Evolutionary conservation across 2,329 filamentous ascomycete species (phyloP).

Genomic region (Trichoderma sp.): DNA sequence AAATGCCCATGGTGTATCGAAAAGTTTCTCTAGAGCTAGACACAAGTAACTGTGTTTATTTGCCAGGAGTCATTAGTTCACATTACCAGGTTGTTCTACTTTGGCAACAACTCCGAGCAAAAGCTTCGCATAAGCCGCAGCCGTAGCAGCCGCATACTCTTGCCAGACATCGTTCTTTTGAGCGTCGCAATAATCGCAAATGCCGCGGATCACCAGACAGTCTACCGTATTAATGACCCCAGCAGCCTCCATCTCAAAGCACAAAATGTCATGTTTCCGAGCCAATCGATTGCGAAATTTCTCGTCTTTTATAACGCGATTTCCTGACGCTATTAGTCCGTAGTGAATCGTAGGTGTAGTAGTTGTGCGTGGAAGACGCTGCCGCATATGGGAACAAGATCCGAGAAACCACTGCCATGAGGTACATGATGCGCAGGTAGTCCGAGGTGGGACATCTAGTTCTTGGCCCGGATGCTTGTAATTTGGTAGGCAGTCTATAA

Average conservation of each 20-base stretch:
- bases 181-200: conserved; percentile 14
- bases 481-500: background rate
- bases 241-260: conserved; percentile 22
- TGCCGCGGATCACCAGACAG: conserved; percentile 16
- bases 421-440: background rate
- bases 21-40: no score
- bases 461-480: background rate
- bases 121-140: conserved; percentile 16
- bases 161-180: conserved; percentile 22
- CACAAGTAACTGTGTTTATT: no score
- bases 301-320: background rate
- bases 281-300: background rate
- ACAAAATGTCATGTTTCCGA: background rate
- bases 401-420: background rate
- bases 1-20: no score
- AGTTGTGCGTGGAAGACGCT: background rate
- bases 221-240: background rate
- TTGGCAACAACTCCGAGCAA: background rate
- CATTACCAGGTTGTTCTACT: no score
- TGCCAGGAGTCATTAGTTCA: no score
- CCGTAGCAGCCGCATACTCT: conserved; percentile 6
- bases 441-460: background rate
- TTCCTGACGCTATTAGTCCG: background rate
- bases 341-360: background rate
- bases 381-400: background rate